A percentile compares a stretch with the other conserved stretches of the same genome.
Conservation (phyloP, 441 rosid genomes). For the Euphorbia schlechtendalii region DNA sequence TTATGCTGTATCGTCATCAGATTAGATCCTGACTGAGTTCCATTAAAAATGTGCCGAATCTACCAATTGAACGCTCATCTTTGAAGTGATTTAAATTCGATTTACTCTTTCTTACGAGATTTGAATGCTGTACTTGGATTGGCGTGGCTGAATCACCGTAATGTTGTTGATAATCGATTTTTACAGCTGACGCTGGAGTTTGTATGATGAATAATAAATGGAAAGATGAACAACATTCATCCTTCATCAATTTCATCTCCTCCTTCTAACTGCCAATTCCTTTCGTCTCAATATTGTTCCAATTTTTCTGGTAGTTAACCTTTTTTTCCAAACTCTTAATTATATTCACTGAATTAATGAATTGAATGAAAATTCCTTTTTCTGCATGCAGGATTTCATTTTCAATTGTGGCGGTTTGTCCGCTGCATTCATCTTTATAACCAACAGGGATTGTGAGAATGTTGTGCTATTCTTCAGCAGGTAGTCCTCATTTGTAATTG, state of each 20-base stretch:
- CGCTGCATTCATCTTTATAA: constrained; percentile 67
- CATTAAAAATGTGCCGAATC: neutral
- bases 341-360: neutral
- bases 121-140: neutral
- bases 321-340: neutral
- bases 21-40: neutral
- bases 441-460: constrained; percentile 56
- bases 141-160: neutral
- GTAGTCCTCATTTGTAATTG: constrained; percentile 24
- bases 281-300: constrained; percentile 82
- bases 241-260: constrained; percentile 65
- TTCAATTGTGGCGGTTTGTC: constrained; percentile 91
- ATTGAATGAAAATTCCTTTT: neutral
- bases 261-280: constrained; percentile 59
- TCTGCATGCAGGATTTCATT: constrained; percentile 50
- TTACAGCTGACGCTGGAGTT: constrained; percentile 45
- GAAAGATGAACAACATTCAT: constrained; percentile 60
- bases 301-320: constrained; percentile 49
- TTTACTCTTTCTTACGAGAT: neutral
- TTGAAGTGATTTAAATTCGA: neutral
- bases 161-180: neutral
- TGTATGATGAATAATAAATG: constrained; percentile 81
- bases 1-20: neutral
- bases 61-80: neutral
- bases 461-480: constrained; percentile 48